Evolutionary conservation across 1,139 yeast genomes (phyloP), one percentile per base, ranked within the genome.

Genomic region (Pichia terricola): DNA sequence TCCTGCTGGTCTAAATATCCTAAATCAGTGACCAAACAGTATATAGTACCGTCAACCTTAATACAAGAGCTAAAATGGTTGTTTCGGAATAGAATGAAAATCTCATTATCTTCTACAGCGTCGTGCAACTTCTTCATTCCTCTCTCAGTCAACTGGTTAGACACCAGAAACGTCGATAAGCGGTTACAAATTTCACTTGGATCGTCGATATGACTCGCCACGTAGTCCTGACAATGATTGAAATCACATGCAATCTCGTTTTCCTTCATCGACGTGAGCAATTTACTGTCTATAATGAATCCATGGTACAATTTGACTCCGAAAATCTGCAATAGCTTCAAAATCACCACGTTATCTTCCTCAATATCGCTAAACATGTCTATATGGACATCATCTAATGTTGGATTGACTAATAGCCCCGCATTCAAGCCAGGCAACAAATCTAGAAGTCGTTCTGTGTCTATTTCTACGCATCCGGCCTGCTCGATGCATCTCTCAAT

Each of bases 51-150:
- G 39, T 63, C 59, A 41, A 69, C 69, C 56, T 82, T 83, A 57
- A 73, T 73, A 11, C 87, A 62, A 0, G 95, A 83, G 47, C 76
- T 75, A 62, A 85, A 88, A 61, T 87, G 96, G 61, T 87, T 86
- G 61, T 88, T 88, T 54, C 95, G 69, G 66, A 88, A 88, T 47
- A 88, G 73, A 0, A 88, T 77, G 1, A 79, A 71, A 49, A 82
- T 69, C 33, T 79, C 63, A 26, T 71, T 69, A 11, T 69, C 63
- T 41, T 68, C 60, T 40, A 84, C 60, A 2, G 5, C 4, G 35
- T 34, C 25, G 2, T n/a, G 16, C 22, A 34, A 16, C 16, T 22
- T n/a, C 22, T 9, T 6, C 25, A 34, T n/a, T 0, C 96, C 96
- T 42, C 66, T 63, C 2, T 64, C 65, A 0, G 96, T 85, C 53